Conservation (phyloP, 495 filamentous ascomycete species). For the Aspergillus sclerotiicarbonarius region DNA sequence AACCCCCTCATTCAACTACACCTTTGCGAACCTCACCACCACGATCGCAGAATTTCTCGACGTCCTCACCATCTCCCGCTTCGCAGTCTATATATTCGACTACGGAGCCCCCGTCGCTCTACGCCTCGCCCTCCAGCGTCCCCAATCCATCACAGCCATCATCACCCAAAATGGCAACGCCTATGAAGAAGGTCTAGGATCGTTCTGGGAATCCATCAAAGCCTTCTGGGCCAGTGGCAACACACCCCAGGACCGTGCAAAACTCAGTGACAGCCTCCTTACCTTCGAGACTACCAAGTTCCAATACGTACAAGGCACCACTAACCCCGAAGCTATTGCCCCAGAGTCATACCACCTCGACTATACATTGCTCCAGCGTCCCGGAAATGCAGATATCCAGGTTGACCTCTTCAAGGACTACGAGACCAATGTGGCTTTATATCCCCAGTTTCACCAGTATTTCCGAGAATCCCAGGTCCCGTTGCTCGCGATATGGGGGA, state of each 20-base stretch:
- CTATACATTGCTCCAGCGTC: conserved; percentile 45
- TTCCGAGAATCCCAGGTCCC: conserved; percentile 54
- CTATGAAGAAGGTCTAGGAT: conserved; percentile 57
- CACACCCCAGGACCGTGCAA: conserved; percentile 31
- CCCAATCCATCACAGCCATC: conserved; percentile 49
- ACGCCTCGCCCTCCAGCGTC: conserved; percentile 50
- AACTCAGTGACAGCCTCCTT: conserved; percentile 37
- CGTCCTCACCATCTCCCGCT: conserved; percentile 43
- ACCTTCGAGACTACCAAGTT: conserved; percentile 47
- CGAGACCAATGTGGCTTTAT: conserved; percentile 51
- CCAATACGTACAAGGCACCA: conserved; percentile 55
- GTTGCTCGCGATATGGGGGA: conserved; percentile 61
- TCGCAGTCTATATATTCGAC: conserved; percentile 63
- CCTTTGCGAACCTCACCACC: conserved; percentile 47
- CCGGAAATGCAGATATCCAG: conserved; percentile 55
- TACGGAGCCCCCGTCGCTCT: conserved; percentile 61
- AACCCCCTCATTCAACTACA: conserved; percentile 48
- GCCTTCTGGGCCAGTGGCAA: conserved; percentile 48
- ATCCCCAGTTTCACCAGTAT: conserved; percentile 59
- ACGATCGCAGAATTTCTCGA: conserved; percentile 50
- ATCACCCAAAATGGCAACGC: conserved; percentile 66
- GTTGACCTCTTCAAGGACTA: conserved; percentile 60
- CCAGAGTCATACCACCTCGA: conserved; percentile 55
- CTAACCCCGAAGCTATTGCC: conserved; percentile 33
- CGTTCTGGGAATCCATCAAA: conserved; percentile 53